phyloP scores from a whole-genome alignment of 1,284 basidiomycete species.

The Anthracocystis walkeri region DNA sequence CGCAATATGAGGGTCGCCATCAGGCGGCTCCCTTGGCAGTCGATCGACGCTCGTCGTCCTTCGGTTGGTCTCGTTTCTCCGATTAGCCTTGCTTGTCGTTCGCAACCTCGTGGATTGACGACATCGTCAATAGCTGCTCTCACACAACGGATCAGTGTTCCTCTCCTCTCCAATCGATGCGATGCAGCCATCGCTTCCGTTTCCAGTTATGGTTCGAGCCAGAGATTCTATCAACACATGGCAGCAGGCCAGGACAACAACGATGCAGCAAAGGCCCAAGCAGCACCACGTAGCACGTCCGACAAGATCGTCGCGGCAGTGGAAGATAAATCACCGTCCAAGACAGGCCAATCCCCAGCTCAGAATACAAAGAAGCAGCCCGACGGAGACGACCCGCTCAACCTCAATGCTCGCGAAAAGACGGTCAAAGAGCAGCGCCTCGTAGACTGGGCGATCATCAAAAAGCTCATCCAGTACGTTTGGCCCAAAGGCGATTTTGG shows the following conservation, averaged over 20 bases:
- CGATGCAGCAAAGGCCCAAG: not conserved
- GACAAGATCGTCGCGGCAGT: constrained; percentile 27
- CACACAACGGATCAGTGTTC: not conserved
- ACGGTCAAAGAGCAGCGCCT: constrained; percentile 57
- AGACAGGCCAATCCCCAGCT: not conserved
- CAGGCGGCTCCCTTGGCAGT: constrained; percentile 34
- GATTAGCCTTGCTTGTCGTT: constrained; percentile 6
- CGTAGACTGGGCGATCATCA: constrained; percentile 74
- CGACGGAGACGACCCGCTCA: constrained; percentile 59
- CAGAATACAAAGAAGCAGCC: constrained; percentile 25
- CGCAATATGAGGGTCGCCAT: constrained; percentile 43
- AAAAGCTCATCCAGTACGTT: constrained; percentile 73
- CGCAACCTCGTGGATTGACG: constrained; percentile 18
- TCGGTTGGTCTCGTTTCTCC: constrained; percentile 15
- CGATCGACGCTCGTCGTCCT: constrained; percentile 25
- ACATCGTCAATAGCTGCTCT: constrained; percentile 14
- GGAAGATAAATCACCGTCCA: not conserved
- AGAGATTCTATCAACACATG: constrained; percentile 34
- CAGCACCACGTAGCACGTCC: constrained; percentile 11
- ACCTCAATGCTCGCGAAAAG: constrained; percentile 46
- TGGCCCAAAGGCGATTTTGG: constrained; percentile 74
- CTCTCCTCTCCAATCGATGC: not conserved
- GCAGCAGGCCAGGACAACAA: constrained; percentile 12
- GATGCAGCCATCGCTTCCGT: not conserved
- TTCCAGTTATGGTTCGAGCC: not conserved